Evolutionary conservation across 768 basidiomycete genomes (phyloP), one percentile per base, ranked within the genome.

Genomic region (Tulasnella sp.): DNA sequence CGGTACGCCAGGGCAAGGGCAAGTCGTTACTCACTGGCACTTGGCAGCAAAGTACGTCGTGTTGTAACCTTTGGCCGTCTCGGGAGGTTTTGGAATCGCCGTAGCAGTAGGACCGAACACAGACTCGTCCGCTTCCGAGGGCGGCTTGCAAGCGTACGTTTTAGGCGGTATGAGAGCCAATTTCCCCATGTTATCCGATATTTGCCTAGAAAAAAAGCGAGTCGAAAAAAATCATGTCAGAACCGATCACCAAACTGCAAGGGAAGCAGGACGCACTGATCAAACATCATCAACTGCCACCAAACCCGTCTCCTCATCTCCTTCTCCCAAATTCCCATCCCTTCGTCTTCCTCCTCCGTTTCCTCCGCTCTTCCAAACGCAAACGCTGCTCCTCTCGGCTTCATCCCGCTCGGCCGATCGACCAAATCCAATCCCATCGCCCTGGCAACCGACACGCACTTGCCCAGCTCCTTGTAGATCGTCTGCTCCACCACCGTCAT

Each of bases 251-350:
- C 38, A 40, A 29, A 38, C 3, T 9, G n/a, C 0, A 49, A 29
- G 0, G 1, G 71, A 67, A 49, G 14, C 11, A 19, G 22, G 8
- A 87, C 91, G 79, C 81, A 93, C 93, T 90, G 80, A 81, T 94
- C 93, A 81, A 89, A 93, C 82, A 88, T 91, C 80, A 89, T 86
- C 14, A 93, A 85, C 72, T 92, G 90, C 93, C 93, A 94, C 91
- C 93, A 93, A 6, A 92, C 82, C 78, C 89, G 82, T 76, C 88
- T 82, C 75, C 89, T 83, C 70, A 85, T 82, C 82, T 88, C 87
- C 17, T 67, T 70, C 74, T 75, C 74, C 74, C 74, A 75, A 75
- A 75, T 17, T 2, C 74, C 74, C 74, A 75, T 68, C 52, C 74
- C 54, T 42, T 75, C 34, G n/a, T 75, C 74, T 14, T 75, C 36